Evolutionary conservation across 768 basidiomycete genomes (phyloP).

Genomic region (Russula olivacea): DNA sequence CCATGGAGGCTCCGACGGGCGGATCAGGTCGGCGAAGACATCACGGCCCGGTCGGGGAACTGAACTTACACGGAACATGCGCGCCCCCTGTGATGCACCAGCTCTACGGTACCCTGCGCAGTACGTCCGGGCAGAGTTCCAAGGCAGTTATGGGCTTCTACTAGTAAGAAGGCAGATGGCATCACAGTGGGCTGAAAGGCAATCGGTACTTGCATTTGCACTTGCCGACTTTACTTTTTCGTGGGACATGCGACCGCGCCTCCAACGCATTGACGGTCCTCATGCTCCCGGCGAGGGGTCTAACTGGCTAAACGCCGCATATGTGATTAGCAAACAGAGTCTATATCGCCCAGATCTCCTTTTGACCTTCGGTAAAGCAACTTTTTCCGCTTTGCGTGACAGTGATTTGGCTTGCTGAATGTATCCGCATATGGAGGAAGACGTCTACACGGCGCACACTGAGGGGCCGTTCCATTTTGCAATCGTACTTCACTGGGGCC

Average conservation of each 20-base stretch:
- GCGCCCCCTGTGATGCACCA: not conserved
- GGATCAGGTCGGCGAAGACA: slow-evolving; percentile 7
- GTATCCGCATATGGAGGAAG: slow-evolving; percentile 11
- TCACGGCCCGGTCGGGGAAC: slow-evolving; percentile 11
- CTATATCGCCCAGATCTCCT: not conserved
- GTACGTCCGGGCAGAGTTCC: not conserved
- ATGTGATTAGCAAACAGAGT: slow-evolving; percentile 5
- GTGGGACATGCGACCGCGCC: not conserved
- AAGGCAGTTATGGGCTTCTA: not conserved
- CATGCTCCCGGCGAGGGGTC: not conserved
- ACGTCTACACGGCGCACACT: not conserved
- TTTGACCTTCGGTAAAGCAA: slow-evolving; percentile 3
- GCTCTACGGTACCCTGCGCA: not conserved
- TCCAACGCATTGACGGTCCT: not conserved
- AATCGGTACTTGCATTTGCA: not conserved
- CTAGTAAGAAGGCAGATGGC: slow-evolving; percentile 7
- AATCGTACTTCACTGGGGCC: slow-evolving; percentile 12
- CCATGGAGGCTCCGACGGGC: not conserved
- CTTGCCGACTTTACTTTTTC: not conserved
- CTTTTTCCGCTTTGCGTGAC: slow-evolving; percentile 9
- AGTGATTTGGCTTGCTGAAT: slow-evolving; percentile 4
- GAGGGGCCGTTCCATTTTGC: slow-evolving; percentile 21
- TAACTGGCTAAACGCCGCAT: not conserved
- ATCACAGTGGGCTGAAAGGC: not conserved
- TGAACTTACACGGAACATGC: slow-evolving; percentile 9